phyloP scores from a whole-genome alignment of 805 yeast species.

The Candida endomychidarum region DNA sequence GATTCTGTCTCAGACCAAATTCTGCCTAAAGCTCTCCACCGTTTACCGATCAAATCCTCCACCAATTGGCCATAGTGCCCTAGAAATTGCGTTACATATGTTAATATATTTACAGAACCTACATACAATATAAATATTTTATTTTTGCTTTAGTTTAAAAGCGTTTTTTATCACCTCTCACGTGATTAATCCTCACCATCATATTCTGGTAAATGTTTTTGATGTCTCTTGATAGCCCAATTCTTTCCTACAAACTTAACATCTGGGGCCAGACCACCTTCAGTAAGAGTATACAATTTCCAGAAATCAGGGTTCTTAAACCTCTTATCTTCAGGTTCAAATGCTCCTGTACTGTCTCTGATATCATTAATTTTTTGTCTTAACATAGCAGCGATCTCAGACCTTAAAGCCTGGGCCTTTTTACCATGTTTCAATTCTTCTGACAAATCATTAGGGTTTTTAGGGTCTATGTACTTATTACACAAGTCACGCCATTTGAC shows the following conservation, averaged over 20 bases:
- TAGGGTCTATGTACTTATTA: conserved; percentile 49
- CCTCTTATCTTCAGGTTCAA: conserved; percentile 64
- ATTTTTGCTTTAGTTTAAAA: too few relatives aligned
- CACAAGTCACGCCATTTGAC: conserved; percentile 68
- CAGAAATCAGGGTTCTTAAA: conserved; percentile 72
- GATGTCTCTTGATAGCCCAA: conserved; percentile 78
- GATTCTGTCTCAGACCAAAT: too few relatives aligned
- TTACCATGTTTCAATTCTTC: conserved; percentile 61
- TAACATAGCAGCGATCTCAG: conserved; percentile 65
- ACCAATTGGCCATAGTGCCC: too few relatives aligned
- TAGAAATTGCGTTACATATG: too few relatives aligned
- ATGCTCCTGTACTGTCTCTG: conserved; percentile 37
- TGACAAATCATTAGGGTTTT: conserved; percentile 57
- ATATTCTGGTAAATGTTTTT: conserved; percentile 44
- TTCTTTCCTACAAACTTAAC: conserved; percentile 73
- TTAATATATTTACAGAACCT: too few relatives aligned
- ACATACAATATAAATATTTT: too few relatives aligned
- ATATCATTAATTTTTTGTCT: conserved; percentile 61
- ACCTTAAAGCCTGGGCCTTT: conserved; percentile 65
- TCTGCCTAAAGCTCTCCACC: too few relatives aligned
- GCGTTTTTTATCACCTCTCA: too few relatives aligned
- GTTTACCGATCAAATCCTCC: too few relatives aligned
- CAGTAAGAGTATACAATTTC: conserved; percentile 62
- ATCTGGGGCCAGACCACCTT: conserved; percentile 68
- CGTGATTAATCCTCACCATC: conserved; percentile 11